Base-by-base conservation (phyloP, 805 yeast genomes). In the Teunomyces pallodes region DNA sequence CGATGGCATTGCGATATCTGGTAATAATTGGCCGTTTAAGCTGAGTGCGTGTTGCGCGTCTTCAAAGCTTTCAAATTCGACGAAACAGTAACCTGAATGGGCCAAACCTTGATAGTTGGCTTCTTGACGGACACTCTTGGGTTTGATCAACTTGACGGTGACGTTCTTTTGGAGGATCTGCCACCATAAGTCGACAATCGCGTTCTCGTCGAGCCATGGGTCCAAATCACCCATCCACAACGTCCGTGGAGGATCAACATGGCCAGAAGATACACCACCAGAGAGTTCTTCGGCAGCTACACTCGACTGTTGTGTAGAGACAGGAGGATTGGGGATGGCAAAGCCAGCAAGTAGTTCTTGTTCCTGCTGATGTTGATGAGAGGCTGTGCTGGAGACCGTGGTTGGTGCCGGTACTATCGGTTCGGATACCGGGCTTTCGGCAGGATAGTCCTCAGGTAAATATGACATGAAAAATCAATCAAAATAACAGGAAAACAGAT, bases 161-260 rank as follows among this genome's bases (percentile, higher is more conserved):
- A 87, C 92, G 28, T 70, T 61, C 54, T 79, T 80, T 46, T 78
- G 75, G 44, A 82, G 57, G 24, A 77, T 67, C 28, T 72, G 72
- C 90, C 90, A 86, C 64, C 88, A 72, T 41, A 81, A 69, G 43
- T 75, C 72, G 26, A 61, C 64, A 42, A 73, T 70, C 4, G 81
- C 80, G 3, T 68, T 72, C 61, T 86, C 94, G 60, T 84, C 89
- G 58, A 86, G 80, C 80, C 86, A 81, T 1, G 92, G 89, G 60
- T 87, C 92, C 54, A 87, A 70, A 64, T 87, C 94, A 9, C 95
- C 95, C 95, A 87, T 87, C 95, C 95, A 87, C 29, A 87, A 68
- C 1, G 95, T 87, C 51, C 86, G 75, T 24, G 95, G 90, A 12
- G 79, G 74, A n/a, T 61, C 65, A 2, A 54, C 46, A 13, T 56